Base-by-base conservation (phyloP, 163 green algal genomes). In the Scenedesmus sp. region DNA sequence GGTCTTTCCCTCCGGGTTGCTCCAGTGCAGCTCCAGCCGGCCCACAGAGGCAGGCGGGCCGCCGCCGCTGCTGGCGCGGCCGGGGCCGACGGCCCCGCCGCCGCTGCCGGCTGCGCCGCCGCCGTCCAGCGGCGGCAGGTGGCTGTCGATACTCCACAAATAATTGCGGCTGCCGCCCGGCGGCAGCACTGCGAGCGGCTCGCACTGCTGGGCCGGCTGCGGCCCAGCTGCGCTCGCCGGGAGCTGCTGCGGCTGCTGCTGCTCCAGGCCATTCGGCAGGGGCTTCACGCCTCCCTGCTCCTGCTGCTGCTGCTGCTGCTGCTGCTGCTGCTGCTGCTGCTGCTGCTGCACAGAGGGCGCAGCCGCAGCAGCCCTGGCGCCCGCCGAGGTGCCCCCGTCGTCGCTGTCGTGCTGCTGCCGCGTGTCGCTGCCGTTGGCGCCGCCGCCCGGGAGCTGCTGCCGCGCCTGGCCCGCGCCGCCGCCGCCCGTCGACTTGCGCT, bases 21-120 rank as follows among this genome's bases (percentile, higher is more conserved):
- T 58, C 69, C 69, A 77, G 39, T 77, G 69, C 36, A 77, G 28
- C 34, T 77, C 69, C 33, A 77, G 28, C 24, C 69, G 42, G 29
- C 69, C 69, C 39, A 76, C 28, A 9, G 42, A 58, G 44, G 39
- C 26, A 33, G 53, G 34, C 18, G 51, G 36, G 34, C 66, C 62
- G 51, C 48, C 34, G 53, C 50, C 54, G 67, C 39, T 67, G 69
- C 39, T 50, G 39, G 22, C 53, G 69, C 24, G 2, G 69, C 39
- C 58, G 39, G 2, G 18, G 22, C 51, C 26, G 29, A 15, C 45
- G 60, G 13, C 31, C 34, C 31, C 24, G 58, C 39, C 39, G 39
- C 39, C 39, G 39, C 39, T 10, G 39, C 39, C 10, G 39, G 39
- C 39, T 47, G 39, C 39, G 39, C 7, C 39, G 39, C 39, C 39